These are phyloP conservation scores for Aplosporella prunicola DNA, from an alignment of 2,329 filamentous ascomycete species.

Conservation along the genomic window DNA sequence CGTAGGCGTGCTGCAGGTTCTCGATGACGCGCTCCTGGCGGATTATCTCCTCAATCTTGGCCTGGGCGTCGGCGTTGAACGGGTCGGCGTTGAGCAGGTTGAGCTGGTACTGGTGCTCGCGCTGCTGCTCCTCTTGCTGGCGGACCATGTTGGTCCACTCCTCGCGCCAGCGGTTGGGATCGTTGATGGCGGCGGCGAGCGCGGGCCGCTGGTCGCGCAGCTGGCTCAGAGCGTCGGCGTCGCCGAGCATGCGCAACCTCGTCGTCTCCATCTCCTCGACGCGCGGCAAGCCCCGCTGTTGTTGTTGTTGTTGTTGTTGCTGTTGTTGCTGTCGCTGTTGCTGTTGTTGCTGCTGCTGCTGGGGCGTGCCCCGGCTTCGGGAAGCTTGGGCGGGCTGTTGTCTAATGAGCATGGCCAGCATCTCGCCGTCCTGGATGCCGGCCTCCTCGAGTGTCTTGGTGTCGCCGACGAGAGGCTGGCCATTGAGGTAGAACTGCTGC, in stretches of 20 bases:
- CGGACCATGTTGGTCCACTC: constrained; percentile 59
- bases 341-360: not conserved
- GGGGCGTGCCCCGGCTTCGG: not conserved
- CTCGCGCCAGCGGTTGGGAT: constrained; percentile 66
- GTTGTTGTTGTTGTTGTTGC: constrained; percentile 3
- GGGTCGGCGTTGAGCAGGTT: constrained; percentile 83
- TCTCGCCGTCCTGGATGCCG: constrained; percentile 76
- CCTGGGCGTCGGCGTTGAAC: constrained; percentile 86
- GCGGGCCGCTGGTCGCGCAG: constrained; percentile 65
- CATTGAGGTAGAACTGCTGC: constrained; percentile 87
- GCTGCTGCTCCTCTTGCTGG: constrained; percentile 51
- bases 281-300: constrained; percentile 1
- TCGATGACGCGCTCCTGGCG: constrained; percentile 88
- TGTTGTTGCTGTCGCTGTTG: constrained; percentile 5
- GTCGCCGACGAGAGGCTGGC: constrained; percentile 67
- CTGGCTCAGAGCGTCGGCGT: constrained; percentile 62
- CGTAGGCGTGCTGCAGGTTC: constrained; percentile 92
- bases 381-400: constrained; percentile 16
- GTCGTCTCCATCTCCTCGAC: constrained; percentile 62
- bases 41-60: constrained; percentile 93
- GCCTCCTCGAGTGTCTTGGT: constrained; percentile 72
- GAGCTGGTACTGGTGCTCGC: constrained; percentile 74
- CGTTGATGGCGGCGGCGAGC: constrained; percentile 65
- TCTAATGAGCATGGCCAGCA: constrained; percentile 76
- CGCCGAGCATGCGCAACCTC: constrained; percentile 71